Evolutionary conservation across 108 stramenopile species (phyloP).

Genomic region (Aureococcus anophagefferens): DNA sequence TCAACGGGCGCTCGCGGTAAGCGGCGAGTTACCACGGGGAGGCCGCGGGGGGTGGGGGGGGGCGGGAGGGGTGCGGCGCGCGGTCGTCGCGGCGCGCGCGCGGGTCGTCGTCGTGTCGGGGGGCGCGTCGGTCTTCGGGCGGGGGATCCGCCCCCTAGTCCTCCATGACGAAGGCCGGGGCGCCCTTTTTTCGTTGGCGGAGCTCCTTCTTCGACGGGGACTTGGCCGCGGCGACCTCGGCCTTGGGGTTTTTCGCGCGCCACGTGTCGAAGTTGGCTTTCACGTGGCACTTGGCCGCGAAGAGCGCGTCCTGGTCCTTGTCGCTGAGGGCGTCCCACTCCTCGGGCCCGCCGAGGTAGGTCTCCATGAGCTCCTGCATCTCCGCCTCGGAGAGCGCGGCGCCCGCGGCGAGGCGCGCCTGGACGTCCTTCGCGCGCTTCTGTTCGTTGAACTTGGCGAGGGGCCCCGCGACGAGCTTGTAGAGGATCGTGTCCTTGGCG

Average conservation of each 20-base stretch:
- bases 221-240: background rate
- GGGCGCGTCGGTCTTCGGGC: too few relatives aligned
- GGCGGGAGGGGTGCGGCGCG: too few relatives aligned
- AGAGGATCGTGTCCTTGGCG: background rate
- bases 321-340: background rate
- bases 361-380: background rate
- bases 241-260: background rate
- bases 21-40: too few relatives aligned
- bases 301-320: background rate
- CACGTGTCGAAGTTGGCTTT: background rate
- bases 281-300: background rate
- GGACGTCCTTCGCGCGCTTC: background rate
- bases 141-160: too few relatives aligned
- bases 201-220: background rate
- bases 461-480: background rate
- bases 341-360: background rate
- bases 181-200: background rate
- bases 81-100: too few relatives aligned
- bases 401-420: background rate
- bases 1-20: too few relatives aligned
- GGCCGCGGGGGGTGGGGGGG: too few relatives aligned
- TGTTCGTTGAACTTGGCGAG: background rate
- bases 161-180: too few relatives aligned
- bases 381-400: background rate
- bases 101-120: too few relatives aligned